These are phyloP conservation scores for Cymodocea nodosa DNA, from an alignment of 116 monocot genomes.

Conservation along the genomic window DNA sequence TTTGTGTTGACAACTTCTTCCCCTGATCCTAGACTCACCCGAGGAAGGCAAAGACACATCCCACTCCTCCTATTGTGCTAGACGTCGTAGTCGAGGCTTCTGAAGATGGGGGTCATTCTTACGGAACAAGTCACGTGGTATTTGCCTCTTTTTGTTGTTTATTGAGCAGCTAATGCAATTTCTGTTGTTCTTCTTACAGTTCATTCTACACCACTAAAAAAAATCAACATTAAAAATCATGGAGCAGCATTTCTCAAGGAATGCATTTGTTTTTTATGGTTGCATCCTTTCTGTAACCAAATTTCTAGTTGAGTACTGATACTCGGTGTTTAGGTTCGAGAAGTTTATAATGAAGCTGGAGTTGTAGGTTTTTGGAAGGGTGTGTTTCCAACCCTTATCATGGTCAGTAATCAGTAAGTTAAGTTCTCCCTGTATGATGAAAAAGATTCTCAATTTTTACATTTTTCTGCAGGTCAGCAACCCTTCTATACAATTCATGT, in stretches of 20 bases:
- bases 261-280: background rate
- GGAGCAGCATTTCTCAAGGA: too few relatives aligned
- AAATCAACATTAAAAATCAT: too few relatives aligned
- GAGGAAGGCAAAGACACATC: constrained; percentile 21
- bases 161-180: background rate
- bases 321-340: constrained; percentile 47
- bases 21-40: constrained; percentile 45
- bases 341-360: constrained; percentile 85
- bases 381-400: constrained; percentile 84
- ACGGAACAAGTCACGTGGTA: constrained; percentile 46
- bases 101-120: constrained; percentile 28
- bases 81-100: constrained; percentile 22
- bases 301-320: background rate
- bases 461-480: constrained; percentile 62
- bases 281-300: background rate
- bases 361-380: constrained; percentile 94
- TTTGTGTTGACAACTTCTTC: background rate
- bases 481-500: constrained; percentile 92
- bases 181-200: too few relatives aligned
- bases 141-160: background rate
- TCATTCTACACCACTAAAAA: too few relatives aligned
- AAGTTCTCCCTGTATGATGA: background rate
- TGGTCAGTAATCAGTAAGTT: constrained; percentile 36
- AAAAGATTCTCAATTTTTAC: background rate
- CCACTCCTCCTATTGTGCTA: constrained; percentile 9